phyloP scores from a whole-genome alignment of 495 filamentous ascomycete species.

The Penicillium lagena region DNA sequence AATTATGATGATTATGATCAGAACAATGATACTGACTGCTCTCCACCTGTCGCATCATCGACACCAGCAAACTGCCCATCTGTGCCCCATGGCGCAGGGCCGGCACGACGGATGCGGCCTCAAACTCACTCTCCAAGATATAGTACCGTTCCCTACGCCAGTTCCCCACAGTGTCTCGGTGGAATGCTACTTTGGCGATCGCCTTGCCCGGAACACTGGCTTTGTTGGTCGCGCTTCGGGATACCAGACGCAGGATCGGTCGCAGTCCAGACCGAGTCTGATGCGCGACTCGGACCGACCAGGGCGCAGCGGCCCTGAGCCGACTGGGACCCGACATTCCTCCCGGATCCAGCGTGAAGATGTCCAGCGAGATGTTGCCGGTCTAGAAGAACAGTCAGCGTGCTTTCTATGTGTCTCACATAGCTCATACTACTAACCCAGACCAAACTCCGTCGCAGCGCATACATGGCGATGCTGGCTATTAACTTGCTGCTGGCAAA shows the following conservation, averaged over 20 bases:
- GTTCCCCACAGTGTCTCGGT: conserved; percentile 24
- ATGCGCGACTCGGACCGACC: conserved; percentile 28
- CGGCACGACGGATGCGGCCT: conserved; percentile 34
- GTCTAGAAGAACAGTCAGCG: conserved; percentile 13
- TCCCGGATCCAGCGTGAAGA: conserved; percentile 39
- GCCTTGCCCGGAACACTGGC: conserved; percentile 34
- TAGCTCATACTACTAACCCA: conserved; percentile 15
- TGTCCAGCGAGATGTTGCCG: conserved; percentile 30
- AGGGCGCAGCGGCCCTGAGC: conserved; percentile 19
- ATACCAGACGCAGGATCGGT: conserved; percentile 32
- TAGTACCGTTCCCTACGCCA: conserved; percentile 33
- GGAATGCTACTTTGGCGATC: conserved; percentile 36
- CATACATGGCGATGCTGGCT: conserved; percentile 35
- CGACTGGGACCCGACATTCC: conserved; percentile 24
- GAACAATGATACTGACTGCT: too few relatives aligned
- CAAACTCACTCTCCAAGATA: conserved; percentile 32
- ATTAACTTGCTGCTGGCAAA: conserved; percentile 38
- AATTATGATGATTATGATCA: too few relatives aligned
- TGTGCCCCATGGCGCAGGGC: conserved; percentile 21
- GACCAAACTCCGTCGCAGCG: conserved; percentile 33
- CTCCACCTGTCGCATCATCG: conserved; percentile 27
- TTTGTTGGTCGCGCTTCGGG: conserved; percentile 34
- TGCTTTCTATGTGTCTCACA: background rate
- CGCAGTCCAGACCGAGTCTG: conserved; percentile 32
- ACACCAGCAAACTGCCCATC: conserved; percentile 25